These are phyloP conservation scores for Aphanomyces stellatus DNA, from an alignment of 352 stramenopile genomes.

Conservation along the genomic window DNA sequence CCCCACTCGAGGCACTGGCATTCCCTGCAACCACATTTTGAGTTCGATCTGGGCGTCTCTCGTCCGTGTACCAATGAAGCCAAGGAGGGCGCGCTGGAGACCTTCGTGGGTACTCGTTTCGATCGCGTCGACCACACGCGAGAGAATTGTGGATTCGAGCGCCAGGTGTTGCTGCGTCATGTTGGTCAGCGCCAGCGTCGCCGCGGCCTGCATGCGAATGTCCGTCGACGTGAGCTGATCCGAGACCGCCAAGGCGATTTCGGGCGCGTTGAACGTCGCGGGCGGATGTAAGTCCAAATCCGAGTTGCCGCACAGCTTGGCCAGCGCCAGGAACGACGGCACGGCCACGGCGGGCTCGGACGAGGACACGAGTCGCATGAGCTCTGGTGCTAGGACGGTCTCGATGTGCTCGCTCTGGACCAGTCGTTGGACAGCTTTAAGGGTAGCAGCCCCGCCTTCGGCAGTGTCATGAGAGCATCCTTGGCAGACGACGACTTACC, in stretches of 20 bases:
- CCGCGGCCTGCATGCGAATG: slow-evolving; percentile 18
- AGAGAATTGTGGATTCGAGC: background rate
- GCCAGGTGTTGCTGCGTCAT: slow-evolving; percentile 7
- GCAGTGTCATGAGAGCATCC: background rate
- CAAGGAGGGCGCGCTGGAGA: slow-evolving; percentile 13
- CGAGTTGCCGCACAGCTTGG: slow-evolving; percentile 12
- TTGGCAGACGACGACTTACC: background rate
- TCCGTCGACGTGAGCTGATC: slow-evolving; percentile 1
- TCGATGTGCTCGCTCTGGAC: slow-evolving; percentile 14
- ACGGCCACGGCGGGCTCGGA: background rate
- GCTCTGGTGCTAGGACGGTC: slow-evolving; percentile 2
- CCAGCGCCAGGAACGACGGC: slow-evolving; percentile 16
- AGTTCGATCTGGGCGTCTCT: background rate
- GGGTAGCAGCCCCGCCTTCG: background rate
- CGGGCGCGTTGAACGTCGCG: background rate
- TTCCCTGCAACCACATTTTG: background rate
- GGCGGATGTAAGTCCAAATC: background rate
- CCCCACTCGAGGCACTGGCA: background rate
- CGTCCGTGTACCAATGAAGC: slow-evolving; percentile 10
- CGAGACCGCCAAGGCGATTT: background rate
- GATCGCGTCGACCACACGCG: background rate
- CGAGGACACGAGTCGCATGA: background rate
- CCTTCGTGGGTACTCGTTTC: slow-evolving; percentile 16
- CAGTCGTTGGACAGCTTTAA: slow-evolving; percentile 13
- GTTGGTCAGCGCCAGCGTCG: slow-evolving; percentile 9